Percentiles rank a stretch among this genome's conserved stretches.
Conservation (phyloP, 805 yeast genomes). For the Ogataea corticis region DNA sequence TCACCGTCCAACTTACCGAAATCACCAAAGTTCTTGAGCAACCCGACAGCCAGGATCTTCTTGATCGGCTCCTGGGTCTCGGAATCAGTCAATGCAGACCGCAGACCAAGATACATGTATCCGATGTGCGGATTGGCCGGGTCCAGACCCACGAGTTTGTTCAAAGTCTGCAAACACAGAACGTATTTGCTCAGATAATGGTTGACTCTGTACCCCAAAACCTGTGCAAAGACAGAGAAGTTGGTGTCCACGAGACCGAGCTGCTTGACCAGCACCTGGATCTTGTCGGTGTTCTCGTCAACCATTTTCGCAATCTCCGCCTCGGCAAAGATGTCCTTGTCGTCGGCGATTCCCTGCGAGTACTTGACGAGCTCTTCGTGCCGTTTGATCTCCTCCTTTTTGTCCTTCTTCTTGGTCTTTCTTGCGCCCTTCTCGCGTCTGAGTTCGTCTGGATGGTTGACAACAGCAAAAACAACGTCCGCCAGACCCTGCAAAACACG, state of each 20-base stretch:
- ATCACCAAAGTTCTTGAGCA: constrained; percentile 22
- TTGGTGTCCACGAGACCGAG: constrained; percentile 40
- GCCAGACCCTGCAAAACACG: constrained; percentile 70
- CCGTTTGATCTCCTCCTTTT: constrained; percentile 57
- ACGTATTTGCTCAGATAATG: constrained; percentile 42
- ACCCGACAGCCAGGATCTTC: constrained; percentile 27
- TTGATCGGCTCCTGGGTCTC: constrained; percentile 23
- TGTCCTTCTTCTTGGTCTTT: constrained; percentile 48
- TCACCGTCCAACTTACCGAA: constrained; percentile 13
- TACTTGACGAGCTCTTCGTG: constrained; percentile 52
- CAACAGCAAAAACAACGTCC: constrained; percentile 48
- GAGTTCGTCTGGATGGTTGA: constrained; percentile 30
- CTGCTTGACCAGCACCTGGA: constrained; percentile 41
- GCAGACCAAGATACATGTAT: constrained; percentile 20
- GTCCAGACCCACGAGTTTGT: constrained; percentile 29
- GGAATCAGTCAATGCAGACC: constrained; percentile 10
- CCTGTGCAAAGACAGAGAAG: constrained; percentile 28
- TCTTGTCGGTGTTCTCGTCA: constrained; percentile 35
- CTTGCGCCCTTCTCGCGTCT: constrained; percentile 20
- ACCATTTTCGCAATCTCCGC: constrained; percentile 32
- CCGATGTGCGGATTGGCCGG: constrained; percentile 22
- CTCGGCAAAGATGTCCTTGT: constrained; percentile 62
- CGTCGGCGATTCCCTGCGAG: constrained; percentile 39
- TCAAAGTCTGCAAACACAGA: constrained; percentile 45
- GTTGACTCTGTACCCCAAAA: constrained; percentile 39